Evolutionary conservation across 495 filamentous ascomycete genomes (phyloP).

Genomic region (Staphylotrichum longicolle): DNA sequence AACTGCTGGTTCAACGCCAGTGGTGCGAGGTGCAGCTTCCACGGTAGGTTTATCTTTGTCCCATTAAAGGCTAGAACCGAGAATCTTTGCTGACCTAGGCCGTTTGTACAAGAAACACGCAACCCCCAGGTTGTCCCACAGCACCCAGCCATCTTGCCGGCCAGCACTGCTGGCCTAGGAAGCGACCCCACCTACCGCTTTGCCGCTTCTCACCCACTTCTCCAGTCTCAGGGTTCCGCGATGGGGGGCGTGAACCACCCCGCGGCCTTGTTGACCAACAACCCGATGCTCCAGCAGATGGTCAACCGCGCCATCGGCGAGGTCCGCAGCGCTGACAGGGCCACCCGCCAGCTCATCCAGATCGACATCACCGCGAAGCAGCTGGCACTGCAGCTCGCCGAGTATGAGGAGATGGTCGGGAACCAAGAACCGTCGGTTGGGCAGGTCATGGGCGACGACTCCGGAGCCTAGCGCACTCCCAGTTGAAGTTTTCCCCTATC

Average conservation of each 20-base stretch:
- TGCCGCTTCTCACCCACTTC: slow-evolving; percentile 21
- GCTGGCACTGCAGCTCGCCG: slow-evolving; percentile 42
- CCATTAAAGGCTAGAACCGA: background rate
- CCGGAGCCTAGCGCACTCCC: slow-evolving; percentile 21
- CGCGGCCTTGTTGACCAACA: slow-evolving; percentile 31
- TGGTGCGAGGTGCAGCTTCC: slow-evolving; percentile 50
- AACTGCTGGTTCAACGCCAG: slow-evolving; percentile 56
- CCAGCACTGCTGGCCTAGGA: slow-evolving; percentile 26
- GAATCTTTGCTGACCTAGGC: no score
- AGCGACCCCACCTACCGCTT: slow-evolving; percentile 28
- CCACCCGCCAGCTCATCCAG: slow-evolving; percentile 40
- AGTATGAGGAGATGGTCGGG: slow-evolving; percentile 41
- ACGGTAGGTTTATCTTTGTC: slow-evolving; percentile 38
- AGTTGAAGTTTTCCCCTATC: no score
- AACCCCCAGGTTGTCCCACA: slow-evolving; percentile 26
- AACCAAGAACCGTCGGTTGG: slow-evolving; percentile 21
- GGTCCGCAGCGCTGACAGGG: slow-evolving; percentile 42
- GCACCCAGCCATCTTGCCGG: slow-evolving; percentile 25
- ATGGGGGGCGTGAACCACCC: slow-evolving; percentile 25
- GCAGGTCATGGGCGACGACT: slow-evolving; percentile 33
- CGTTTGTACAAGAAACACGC: slow-evolving; percentile 27
- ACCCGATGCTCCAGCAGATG: slow-evolving; percentile 39
- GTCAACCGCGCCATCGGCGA: slow-evolving; percentile 42
- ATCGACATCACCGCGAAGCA: slow-evolving; percentile 45
- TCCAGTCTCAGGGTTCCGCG: slow-evolving; percentile 19